Conservation (phyloP, 192 early-diverging fungal species). For the Fimicolochytrium jonesii region DNA sequence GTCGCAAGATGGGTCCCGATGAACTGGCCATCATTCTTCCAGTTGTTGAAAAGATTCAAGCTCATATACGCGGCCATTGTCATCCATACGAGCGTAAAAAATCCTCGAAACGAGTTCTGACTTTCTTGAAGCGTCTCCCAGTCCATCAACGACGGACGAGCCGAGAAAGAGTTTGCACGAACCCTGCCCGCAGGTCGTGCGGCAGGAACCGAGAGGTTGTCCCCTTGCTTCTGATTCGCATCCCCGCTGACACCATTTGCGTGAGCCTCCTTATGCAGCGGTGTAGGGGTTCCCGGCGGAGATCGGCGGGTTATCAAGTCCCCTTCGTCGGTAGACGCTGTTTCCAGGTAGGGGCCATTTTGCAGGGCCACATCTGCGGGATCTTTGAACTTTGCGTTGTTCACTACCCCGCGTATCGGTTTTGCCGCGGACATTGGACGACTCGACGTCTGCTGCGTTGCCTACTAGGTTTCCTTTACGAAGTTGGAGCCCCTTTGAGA, state of each 20-base stretch:
- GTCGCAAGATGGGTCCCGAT: conserved; percentile 49
- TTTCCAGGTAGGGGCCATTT: conserved; percentile 15
- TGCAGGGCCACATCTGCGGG: not conserved
- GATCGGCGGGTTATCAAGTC: conserved; percentile 7
- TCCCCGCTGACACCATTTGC: not conserved
- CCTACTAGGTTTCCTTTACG: no score
- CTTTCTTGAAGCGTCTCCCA: conserved; percentile 23
- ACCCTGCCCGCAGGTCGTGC: not conserved
- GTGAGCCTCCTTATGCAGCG: no score
- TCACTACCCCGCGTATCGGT: no score
- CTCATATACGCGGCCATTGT: conserved; percentile 69
- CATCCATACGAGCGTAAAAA: conserved; percentile 81
- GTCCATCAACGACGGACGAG: conserved; percentile 33
- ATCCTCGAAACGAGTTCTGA: conserved; percentile 56
- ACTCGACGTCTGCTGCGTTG: no score
- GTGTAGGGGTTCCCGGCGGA: not conserved
- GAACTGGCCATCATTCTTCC: conserved; percentile 47
- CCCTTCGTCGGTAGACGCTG: conserved; percentile 2
- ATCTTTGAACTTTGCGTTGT: conserved; percentile 10
- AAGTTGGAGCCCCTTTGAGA: no score
- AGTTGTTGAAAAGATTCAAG: conserved; percentile 54
- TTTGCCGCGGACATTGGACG: no score
- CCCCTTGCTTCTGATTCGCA: no score
- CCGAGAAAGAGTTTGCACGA: conserved; percentile 25
- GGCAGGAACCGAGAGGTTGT: no score